Evolutionary conservation across 2,329 filamentous ascomycete genomes (phyloP), one percentile per base, ranked within the genome.

Genomic region (Colletotrichum zoysiae): DNA sequence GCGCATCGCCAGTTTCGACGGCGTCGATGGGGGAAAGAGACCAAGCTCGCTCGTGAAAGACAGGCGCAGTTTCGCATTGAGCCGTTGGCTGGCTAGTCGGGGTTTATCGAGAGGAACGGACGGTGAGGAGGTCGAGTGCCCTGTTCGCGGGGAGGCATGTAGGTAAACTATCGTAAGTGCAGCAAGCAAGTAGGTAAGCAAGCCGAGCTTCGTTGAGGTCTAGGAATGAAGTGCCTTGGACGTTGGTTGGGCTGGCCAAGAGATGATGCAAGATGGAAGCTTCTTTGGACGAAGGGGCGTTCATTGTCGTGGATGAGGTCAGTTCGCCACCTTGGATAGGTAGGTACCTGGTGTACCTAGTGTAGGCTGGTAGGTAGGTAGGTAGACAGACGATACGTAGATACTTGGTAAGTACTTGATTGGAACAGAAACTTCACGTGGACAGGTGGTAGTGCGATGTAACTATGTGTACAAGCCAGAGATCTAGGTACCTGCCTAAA

Each of bases 1-100:
- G 65, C 65, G 69, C 64, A 33, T 63, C 59, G 46, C 46, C 68
- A 69, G 69, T 69, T 69, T 71, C 58, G 44, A 67, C 44, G 33
- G 30, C 18, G 38, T 26, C 23, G 5, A 30, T 14, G 48, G 11
- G 44, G 33, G 20, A 1, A 42, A 42, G 40, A 51, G 33, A n/a
- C 65, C 58, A 53, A 69, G 38, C 38, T 16, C 53, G 55, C 48
- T 30, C 30, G 30, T 30, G 30, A 30, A 30, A 30, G 44, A 18
- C 33, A 30, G 50, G 46, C 30, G 40, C 38, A 44, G 11, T 23
- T 60, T 26, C 20, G 23, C 23, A 23, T 18, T 30, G 12, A 18
- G 18, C 30, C 35, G 62, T 33, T 38, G 51, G 26, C 62, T 48
- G 46, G 23, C 33, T 9, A 8, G 30, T 26, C 18, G 20, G 44